Evolutionary conservation across 2,329 filamentous ascomycete species (phyloP), one percentile per base, ranked within the genome.

Genomic region (Leptodontidium sp.): DNA sequence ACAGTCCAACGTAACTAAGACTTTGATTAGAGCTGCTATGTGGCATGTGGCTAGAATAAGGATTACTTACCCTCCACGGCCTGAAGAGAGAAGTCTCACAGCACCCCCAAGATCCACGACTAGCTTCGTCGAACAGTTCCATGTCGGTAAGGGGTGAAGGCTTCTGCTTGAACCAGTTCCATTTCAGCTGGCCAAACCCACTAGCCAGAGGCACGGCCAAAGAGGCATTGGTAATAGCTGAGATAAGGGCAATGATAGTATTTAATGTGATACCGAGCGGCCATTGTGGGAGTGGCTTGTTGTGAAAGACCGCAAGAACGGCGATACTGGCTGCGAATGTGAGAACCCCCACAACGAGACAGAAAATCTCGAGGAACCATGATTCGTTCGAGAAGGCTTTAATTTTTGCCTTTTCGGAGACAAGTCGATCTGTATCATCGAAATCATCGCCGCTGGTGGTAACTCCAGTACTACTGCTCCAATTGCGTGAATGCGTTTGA

Each of bases 61-160:
- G 38, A 8, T 21, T 26, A 45, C 64, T 50, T 45, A 45, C 64
- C 55, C 43, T 21, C 64, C 64, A 50, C 43, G 45, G 43, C 53
- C 32, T 17, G 53, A 52, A 32, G 43, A 45, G 7, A 66, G 26
- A 15, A 66, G 55, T 12, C 38, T 59, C n/a, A 53, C 47, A 26
- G 64, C 64, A 45, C 55, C 55, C 55, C 29, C 57, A 43, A n/a
- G 55, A 59, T 24, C 64, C 64, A 26, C 64, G 43, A 15, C 64
- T 66, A n/a, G 64, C 64, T 61, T 53, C 53, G 52, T 66, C 55
- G 29, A 61, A 61, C 14, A 61, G 43, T 43, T 66, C 64, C 55
- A 66, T 61, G 26, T 66, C 64, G 29, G 64, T 66, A 14, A 61
- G 55, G 4, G 55, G 55, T 4, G 64, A 52, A 15, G 53, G 21